Percentiles rank a stretch among this genome's conserved stretches.
Conservation (phyloP, 305 asterid genomes). For the Ajuga reptans region DNA sequence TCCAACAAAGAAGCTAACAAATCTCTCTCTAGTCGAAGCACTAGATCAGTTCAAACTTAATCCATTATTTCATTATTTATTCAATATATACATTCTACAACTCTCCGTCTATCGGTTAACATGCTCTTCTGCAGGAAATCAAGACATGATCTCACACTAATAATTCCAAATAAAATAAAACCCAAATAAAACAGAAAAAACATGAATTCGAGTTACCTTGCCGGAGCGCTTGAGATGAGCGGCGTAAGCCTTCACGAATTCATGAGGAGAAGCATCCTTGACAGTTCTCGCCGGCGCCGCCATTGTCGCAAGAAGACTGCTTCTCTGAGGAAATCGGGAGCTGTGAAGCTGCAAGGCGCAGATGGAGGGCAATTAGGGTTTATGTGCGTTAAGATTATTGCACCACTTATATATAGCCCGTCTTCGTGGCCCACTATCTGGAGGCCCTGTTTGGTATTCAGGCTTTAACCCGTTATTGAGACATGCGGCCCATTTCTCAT, state of each 20-base stretch:
- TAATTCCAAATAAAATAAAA: background rate
- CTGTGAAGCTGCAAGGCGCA: background rate
- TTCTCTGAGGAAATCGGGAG: background rate
- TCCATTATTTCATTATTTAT: no score
- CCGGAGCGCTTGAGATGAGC: conserved; percentile 86
- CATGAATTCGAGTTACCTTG: conserved; percentile 33
- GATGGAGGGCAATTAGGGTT: conserved; percentile 23
- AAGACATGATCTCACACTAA: background rate
- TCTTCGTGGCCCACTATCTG: background rate
- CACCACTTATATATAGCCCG: background rate
- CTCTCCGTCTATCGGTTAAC: background rate
- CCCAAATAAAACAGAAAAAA: background rate
- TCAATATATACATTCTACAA: background rate
- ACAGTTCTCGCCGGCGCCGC: conserved; percentile 49
- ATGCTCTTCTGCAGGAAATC: background rate
- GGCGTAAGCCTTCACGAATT: conserved; percentile 63
- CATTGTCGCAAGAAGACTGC: conserved; percentile 20
- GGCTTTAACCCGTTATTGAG: background rate
- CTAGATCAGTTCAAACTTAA: no score
- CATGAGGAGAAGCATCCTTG: conserved; percentile 73
- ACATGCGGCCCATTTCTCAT: background rate
- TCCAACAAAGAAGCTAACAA: no score
- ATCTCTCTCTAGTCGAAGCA: no score
- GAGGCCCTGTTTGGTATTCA: background rate
- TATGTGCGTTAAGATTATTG: background rate